These are phyloP conservation scores for Jackrogersella multiformis DNA, from an alignment of 495 filamentous ascomycete genomes.

Conservation along the genomic window DNA sequence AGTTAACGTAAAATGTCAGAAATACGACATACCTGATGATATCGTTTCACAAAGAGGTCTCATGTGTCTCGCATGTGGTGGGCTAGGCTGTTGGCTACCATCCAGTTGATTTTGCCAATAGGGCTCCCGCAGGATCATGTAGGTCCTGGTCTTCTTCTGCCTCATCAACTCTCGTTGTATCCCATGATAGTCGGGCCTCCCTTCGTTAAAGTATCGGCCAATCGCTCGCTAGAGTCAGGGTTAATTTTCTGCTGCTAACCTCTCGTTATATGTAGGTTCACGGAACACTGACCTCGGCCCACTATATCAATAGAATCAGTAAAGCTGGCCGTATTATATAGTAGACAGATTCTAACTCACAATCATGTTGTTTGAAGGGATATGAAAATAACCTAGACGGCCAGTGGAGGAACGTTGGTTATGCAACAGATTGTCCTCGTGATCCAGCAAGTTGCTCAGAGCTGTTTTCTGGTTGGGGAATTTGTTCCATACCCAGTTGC, in stretches of 20 bases:
- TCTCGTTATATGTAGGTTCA: not conserved
- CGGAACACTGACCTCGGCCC: slow-evolving; percentile 33
- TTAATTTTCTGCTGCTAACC: not conserved
- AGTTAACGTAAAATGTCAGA: not conserved
- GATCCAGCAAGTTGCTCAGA: not conserved
- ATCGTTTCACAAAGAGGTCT: slow-evolving; percentile 46
- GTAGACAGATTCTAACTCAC: slow-evolving; percentile 18
- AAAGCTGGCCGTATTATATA: not conserved
- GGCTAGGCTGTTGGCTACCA: slow-evolving; percentile 29
- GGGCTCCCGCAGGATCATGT: slow-evolving; percentile 34
- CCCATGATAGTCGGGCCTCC: slow-evolving; percentile 13
- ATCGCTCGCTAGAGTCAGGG: slow-evolving; percentile 28
- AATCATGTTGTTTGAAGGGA: slow-evolving; percentile 42
- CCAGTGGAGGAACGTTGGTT: not conserved
- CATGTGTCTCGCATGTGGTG: slow-evolving; percentile 53
- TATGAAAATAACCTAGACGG: slow-evolving; percentile 33
- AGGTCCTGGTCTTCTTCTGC: slow-evolving; percentile 10
- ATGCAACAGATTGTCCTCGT: not conserved
- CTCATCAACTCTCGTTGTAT: slow-evolving; percentile 8
- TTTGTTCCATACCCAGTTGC: slow-evolving; percentile 8
- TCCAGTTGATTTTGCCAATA: slow-evolving; percentile 40
- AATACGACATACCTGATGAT: slow-evolving; percentile 38
- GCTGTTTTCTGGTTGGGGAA: slow-evolving; percentile 40
- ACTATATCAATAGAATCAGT: slow-evolving; percentile 16
- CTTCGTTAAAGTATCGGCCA: slow-evolving; percentile 27